These are phyloP conservation scores for Aegle marmelos DNA, from an alignment of 345 rosid genomes.

Conservation along the genomic window DNA sequence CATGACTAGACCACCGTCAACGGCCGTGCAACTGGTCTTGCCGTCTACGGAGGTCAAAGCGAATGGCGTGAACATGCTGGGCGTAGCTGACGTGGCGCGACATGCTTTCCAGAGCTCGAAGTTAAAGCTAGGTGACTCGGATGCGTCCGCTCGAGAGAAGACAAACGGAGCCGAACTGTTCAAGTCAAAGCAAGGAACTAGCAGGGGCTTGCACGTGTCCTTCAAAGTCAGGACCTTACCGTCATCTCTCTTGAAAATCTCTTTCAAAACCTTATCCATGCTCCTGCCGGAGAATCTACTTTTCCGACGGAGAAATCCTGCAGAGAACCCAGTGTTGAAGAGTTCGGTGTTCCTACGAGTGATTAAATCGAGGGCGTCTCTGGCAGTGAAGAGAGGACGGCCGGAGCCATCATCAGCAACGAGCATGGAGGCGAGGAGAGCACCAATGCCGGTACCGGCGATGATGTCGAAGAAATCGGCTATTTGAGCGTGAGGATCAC, in stretches of 20 bases:
- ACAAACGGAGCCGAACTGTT: constrained; percentile 93
- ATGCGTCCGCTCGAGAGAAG: constrained; percentile 95
- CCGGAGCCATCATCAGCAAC: constrained; percentile 75
- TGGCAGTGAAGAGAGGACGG: constrained; percentile 67
- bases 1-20: constrained; percentile 95
- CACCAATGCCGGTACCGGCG: constrained; percentile 89
- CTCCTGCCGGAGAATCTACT: constrained; percentile 59
- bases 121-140: constrained; percentile 83
- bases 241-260: constrained; percentile 55
- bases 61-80: constrained; percentile 79
- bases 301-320: constrained; percentile 45
- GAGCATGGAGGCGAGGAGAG: constrained; percentile 67
- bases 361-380: constrained; percentile 58
- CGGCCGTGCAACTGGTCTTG: constrained; percentile 69
- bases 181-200: constrained; percentile 93
- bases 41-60: constrained; percentile 69
- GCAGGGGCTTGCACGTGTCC: constrained; percentile 94
- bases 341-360: constrained; percentile 48
- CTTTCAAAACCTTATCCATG: constrained; percentile 66
- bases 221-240: constrained; percentile 65
- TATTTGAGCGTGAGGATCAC: constrained; percentile 65
- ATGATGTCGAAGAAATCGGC: constrained; percentile 88
- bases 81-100: constrained; percentile 90
- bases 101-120: constrained; percentile 91
- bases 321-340: constrained; percentile 34